Evolutionary conservation across 805 yeast species (phyloP).

Genomic region (Candida hispaniensis): DNA sequence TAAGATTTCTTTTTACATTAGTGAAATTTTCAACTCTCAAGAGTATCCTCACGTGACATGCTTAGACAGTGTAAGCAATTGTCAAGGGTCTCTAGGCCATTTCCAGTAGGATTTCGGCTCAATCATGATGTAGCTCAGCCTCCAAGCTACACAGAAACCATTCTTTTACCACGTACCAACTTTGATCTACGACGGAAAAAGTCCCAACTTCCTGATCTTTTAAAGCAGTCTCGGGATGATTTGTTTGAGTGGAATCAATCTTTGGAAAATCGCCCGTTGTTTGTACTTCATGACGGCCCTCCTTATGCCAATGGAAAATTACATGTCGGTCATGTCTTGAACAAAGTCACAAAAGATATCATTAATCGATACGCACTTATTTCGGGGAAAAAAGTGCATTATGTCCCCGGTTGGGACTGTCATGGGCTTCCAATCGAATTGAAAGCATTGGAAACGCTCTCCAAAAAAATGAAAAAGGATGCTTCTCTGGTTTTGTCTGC

Average conservation of each 20-base stretch:
- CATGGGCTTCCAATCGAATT: slow-evolving; percentile 96
- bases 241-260: slow-evolving; percentile 44
- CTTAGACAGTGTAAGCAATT: no score
- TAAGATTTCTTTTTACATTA: no score
- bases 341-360: slow-evolving; percentile 81
- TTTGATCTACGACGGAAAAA: slow-evolving; percentile 8
- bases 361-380: slow-evolving; percentile 60
- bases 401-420: slow-evolving; percentile 97
- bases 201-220: neutral
- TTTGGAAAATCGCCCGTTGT: slow-evolving; percentile 33
- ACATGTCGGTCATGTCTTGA: slow-evolving; percentile 86
- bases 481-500: slow-evolving; percentile 33
- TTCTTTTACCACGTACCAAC: slow-evolving; percentile 6
- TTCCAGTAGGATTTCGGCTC: no score
- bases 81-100: no score
- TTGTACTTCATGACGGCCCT: slow-evolving; percentile 89
- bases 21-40: no score
- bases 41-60: no score
- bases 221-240: slow-evolving; percentile 26
- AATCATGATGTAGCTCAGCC: no score
- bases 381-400: slow-evolving; percentile 51
- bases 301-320: slow-evolving; percentile 96
- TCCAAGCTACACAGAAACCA: slow-evolving; percentile 2
- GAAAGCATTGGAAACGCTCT: slow-evolving; percentile 52
- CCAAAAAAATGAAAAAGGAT: slow-evolving; percentile 30